Percentiles rank a stretch among this genome's conserved stretches.
phyloP scores from a whole-genome alignment of 192 early-diverging fungal genomes.

The Neocallimastix lanati region DNA sequence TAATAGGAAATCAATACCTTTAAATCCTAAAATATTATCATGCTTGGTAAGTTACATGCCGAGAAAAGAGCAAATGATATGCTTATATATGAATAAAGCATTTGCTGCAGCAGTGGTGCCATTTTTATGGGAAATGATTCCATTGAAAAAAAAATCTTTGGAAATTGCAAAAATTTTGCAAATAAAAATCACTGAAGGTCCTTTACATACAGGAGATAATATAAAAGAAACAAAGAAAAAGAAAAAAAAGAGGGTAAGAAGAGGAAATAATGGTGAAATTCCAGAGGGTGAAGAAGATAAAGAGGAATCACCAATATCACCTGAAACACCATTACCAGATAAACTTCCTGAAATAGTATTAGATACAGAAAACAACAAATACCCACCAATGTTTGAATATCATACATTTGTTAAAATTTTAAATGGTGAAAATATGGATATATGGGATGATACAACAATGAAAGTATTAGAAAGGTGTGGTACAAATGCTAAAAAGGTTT shows the following conservation, averaged over 20 bases:
- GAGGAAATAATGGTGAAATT: neutral
- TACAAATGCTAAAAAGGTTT: neutral
- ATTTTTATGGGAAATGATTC: neutral
- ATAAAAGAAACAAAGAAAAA: neutral
- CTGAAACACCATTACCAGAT: neutral
- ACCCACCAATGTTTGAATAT: neutral
- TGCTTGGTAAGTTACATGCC: neutral
- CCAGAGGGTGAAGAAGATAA: neutral
- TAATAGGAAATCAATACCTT: neutral
- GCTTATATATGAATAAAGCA: neutral
- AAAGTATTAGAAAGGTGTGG: neutral
- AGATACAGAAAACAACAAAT: neutral
- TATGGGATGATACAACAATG: neutral
- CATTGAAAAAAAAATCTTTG: neutral
- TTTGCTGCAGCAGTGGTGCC: neutral
- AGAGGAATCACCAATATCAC: neutral
- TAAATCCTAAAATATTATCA: neutral
- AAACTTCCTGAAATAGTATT: neutral
- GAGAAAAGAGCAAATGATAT: neutral
- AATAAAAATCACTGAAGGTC: neutral
- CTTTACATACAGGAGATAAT: neutral
- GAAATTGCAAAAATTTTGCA: neutral
- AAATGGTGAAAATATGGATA: neutral
- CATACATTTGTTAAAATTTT: neutral
- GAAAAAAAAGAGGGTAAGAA: neutral